phyloP scores from a whole-genome alignment of 2,329 filamentous ascomycete genomes.

The Paecilomyces variotii region DNA sequence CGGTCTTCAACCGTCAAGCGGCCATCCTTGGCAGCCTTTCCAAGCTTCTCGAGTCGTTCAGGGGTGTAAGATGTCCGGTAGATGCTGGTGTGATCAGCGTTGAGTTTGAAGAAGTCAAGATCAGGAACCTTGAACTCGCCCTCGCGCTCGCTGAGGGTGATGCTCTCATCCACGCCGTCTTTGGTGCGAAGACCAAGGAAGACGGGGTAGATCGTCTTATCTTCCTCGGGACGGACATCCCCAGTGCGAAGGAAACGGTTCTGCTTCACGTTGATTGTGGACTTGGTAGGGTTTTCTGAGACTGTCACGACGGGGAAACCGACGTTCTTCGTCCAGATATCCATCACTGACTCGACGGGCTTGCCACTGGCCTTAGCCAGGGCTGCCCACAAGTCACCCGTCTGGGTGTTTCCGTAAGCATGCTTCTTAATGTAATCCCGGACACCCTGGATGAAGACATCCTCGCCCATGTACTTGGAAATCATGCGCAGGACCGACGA shows the following conservation, averaged over 20 bases:
- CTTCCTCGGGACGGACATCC: slow-evolving; percentile 89
- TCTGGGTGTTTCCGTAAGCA: slow-evolving; percentile 91
- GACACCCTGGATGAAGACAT: slow-evolving; percentile 86
- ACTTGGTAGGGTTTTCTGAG: slow-evolving; percentile 62
- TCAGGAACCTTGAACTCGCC: slow-evolving; percentile 67
- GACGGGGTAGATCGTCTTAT: slow-evolving; percentile 78
- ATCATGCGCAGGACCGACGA: slow-evolving; percentile 96
- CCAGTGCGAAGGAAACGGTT: slow-evolving; percentile 90
- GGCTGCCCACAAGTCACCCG: slow-evolving; percentile 81
- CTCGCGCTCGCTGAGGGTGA: slow-evolving; percentile 67
- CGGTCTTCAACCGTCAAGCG: slow-evolving; percentile 81
- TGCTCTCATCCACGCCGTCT: slow-evolving; percentile 68
- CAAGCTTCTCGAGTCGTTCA: slow-evolving; percentile 77
- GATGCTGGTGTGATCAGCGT: slow-evolving; percentile 86
- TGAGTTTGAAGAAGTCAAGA: slow-evolving; percentile 90
- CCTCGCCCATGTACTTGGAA: slow-evolving; percentile 87
- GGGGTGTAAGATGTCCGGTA: slow-evolving; percentile 85
- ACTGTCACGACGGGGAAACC: slow-evolving; percentile 88
- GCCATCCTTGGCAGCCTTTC: slow-evolving; percentile 72
- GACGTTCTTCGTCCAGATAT: slow-evolving; percentile 94
- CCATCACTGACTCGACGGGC: slow-evolving; percentile 82
- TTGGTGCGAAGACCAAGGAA: slow-evolving; percentile 80
- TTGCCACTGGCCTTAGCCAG: slow-evolving; percentile 85
- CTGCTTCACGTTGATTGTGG: slow-evolving; percentile 79
- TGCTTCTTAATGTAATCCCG: slow-evolving; percentile 89